Evolutionary conservation across 1,139 yeast species (phyloP).

Genomic region (Hyphopichia burtonii): DNA sequence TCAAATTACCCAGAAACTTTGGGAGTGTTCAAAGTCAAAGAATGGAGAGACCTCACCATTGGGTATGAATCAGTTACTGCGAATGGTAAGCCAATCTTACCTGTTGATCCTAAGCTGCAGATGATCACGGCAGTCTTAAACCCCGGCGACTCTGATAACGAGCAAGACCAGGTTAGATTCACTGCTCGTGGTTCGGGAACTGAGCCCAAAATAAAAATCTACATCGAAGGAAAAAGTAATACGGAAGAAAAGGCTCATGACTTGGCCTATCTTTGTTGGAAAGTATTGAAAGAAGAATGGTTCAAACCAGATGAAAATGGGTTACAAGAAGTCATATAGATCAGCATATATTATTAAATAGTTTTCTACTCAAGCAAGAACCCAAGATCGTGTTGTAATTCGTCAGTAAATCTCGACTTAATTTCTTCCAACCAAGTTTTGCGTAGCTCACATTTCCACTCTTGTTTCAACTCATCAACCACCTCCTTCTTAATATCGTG

Average conservation of each 20-base stretch:
- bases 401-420: not conserved
- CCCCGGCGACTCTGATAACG: conserved; percentile 20
- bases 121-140: conserved; percentile 72
- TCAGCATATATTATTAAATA: not conserved
- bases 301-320: conserved; percentile 50
- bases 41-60: conserved; percentile 81
- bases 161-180: conserved; percentile 51
- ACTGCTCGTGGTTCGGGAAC: conserved; percentile 96
- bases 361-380: no score
- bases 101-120: conserved; percentile 70
- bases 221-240: conserved; percentile 71
- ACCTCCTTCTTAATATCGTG: not conserved
- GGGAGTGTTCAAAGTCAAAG: conserved; percentile 52
- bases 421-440: not conserved
- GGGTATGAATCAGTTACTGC: conserved; percentile 75
- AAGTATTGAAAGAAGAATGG: conserved; percentile 53
- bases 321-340: conserved; percentile 32
- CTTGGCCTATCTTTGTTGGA: conserved; percentile 72
- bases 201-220: conserved; percentile 90
- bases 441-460: not conserved
- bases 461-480: not conserved
- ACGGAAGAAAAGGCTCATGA: conserved; percentile 43
- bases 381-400: no score
- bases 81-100: conserved; percentile 60
- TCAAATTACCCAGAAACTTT: conserved; percentile 38